Evolutionary conservation across 2,329 filamentous ascomycete genomes (phyloP).

Genomic region (Aureobasidium zeae): DNA sequence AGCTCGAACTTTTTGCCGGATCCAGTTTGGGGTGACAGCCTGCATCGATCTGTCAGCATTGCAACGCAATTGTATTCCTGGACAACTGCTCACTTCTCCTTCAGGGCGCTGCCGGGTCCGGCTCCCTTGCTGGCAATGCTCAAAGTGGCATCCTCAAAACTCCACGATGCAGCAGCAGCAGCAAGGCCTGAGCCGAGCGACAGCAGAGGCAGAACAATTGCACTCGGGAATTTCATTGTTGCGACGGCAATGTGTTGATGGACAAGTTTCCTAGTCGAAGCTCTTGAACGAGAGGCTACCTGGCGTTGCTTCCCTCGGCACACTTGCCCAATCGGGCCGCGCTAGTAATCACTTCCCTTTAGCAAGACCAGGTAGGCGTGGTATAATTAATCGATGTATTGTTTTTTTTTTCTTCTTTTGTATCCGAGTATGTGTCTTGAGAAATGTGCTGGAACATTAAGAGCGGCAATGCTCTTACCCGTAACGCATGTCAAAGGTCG

Average conservation of each 20-base stretch:
- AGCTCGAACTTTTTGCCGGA: slow-evolving; percentile 42
- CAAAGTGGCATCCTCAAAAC: slow-evolving; percentile 63
- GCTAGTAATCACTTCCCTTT: not conserved
- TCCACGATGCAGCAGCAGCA: slow-evolving; percentile 54
- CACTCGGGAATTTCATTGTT: slow-evolving; percentile 24
- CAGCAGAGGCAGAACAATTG: slow-evolving; percentile 19
- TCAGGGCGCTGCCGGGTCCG: slow-evolving; percentile 41
- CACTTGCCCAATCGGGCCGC: slow-evolving; percentile 2
- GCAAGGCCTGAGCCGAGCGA: slow-evolving; percentile 27
- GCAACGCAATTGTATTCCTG: not conserved
- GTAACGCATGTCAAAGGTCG: too few relatives aligned
- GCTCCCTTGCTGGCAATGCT: slow-evolving; percentile 53
- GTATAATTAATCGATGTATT: too few relatives aligned
- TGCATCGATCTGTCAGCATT: slow-evolving; percentile 21
- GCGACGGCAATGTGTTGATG: slow-evolving; percentile 2
- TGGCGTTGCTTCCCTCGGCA: slow-evolving; percentile 7
- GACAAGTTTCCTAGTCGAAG: too few relatives aligned
- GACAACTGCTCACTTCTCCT: slow-evolving; percentile 45
- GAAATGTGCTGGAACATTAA: too few relatives aligned
- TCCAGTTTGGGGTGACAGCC: slow-evolving; percentile 42
- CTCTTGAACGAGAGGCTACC: slow-evolving; percentile 8
- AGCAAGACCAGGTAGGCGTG: too few relatives aligned
- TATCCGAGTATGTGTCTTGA: too few relatives aligned
- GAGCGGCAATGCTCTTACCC: too few relatives aligned
- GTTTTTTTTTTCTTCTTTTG: too few relatives aligned